Conservation (phyloP, 1,284 basidiomycete genomes). For the Waitea zeae region DNA sequence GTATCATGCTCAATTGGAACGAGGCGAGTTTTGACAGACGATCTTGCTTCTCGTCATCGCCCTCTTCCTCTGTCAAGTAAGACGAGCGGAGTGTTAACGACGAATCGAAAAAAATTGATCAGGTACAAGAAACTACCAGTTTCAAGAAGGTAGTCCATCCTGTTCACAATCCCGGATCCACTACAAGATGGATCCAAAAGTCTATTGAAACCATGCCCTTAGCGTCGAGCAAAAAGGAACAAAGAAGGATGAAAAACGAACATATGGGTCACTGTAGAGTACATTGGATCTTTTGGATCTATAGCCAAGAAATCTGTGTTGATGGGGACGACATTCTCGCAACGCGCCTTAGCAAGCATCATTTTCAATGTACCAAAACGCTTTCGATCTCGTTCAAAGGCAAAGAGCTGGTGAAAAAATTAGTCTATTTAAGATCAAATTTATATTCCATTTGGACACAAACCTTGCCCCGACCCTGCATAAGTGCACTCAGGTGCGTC, state of each 20-base stretch:
- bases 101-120: no score
- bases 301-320: conserved; percentile 68
- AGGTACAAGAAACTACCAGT: conserved; percentile 27
- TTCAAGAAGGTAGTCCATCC: conserved; percentile 72
- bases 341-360: conserved; percentile 72
- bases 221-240: no score
- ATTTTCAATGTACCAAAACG: conserved; percentile 67
- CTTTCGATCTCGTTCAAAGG: conserved; percentile 71
- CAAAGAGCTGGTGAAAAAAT: conserved; percentile 44
- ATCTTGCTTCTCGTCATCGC: conserved; percentile 31
- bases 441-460: no score
- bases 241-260: conserved; percentile 22
- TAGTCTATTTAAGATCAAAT: no score
- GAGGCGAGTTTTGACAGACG: conserved; percentile 68
- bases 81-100: not conserved
- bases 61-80: conserved; percentile 23
- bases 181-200: conserved; percentile 89
- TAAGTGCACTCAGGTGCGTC: conserved; percentile 78
- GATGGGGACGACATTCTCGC: conserved; percentile 58
- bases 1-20: conserved; percentile 89
- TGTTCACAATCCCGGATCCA: conserved; percentile 83
- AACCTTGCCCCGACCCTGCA: conserved; percentile 68
- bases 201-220: conserved; percentile 19
- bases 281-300: conserved; percentile 47
- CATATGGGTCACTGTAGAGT: conserved; percentile 66